A percentile compares a stretch with the other conserved stretches of the same genome.
Evolutionary conservation across 2,329 filamentous ascomycete genomes (phyloP).

Genomic region (Ceratocystis harringtonii): DNA sequence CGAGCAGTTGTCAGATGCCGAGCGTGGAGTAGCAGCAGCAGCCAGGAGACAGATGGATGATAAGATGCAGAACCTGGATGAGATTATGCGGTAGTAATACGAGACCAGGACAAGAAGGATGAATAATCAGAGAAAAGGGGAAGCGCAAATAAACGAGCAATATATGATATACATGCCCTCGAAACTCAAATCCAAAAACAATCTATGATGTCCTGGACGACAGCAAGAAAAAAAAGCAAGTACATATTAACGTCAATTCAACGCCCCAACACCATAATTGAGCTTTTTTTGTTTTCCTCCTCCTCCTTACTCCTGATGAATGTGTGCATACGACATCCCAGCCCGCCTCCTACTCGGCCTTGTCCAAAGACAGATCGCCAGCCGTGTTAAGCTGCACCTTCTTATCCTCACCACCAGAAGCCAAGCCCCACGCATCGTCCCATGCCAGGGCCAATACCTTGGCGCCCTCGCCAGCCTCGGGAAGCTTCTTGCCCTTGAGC

Average conservation of each 20-base stretch:
- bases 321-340: background rate
- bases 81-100: conserved; percentile 52
- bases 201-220: conserved; percentile 9
- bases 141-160: conserved; percentile 3
- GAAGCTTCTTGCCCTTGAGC: conserved; percentile 46
- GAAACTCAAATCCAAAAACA: conserved; percentile 4
- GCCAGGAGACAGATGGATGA: conserved; percentile 57
- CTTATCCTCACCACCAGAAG: conserved; percentile 87
- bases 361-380: conserved; percentile 12
- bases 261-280: conserved; percentile 11
- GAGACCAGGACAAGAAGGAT: background rate
- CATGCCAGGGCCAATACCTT: conserved; percentile 85
- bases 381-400: conserved; percentile 70
- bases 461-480: conserved; percentile 60
- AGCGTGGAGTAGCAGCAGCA: conserved; percentile 50
- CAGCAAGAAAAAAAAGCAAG: background rate
- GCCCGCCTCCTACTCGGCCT: background rate
- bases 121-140: background rate
- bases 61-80: conserved; percentile 52
- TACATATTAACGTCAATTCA: conserved; percentile 6
- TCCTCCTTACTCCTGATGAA: background rate
- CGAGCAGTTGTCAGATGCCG: conserved; percentile 48
- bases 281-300: conserved; percentile 6
- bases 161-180: conserved; percentile 12
- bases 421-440: conserved; percentile 75